Base-by-base conservation (phyloP, 495 filamentous ascomycete genomes). In the Penicillium pancosmium region DNA sequence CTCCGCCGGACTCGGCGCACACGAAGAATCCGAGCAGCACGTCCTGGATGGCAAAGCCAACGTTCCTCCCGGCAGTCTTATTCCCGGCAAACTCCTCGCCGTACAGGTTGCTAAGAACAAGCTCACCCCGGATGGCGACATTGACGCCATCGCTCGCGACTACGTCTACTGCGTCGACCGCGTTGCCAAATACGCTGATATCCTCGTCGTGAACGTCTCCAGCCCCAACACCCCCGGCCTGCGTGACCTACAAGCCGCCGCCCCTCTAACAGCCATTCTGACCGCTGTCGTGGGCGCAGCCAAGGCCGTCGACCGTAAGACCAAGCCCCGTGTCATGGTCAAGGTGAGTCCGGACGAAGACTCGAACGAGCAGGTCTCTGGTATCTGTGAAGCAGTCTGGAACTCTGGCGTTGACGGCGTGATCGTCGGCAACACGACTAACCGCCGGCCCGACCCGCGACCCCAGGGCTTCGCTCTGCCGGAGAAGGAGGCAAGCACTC, bases 71-170 rank as follows among this genome's bases (percentile, higher is more conserved):
- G 94, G 94, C 1, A 91, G 86, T 71, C 70, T 98, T 58, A 73
- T 79, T 35, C 77, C 84, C 0, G 92, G 93, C 7, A 84, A 87
- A 50, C 76, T 98, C 56, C 76, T 98, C 43, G 88, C 90, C 1
- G 91, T 98, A n/a, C 93, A 98, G 69, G 85, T 98, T 25, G 91
- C 93, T n/a, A 97, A 98, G 84, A 98, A 97, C 75, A 96, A 94
- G 77, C 68, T 76, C 43, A 98, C 94, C 1, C 83, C 91, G 9
- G 92, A 95, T 61, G 78, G 80, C 13, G 91, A 98, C 69, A 85
- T 96, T 41, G 82, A 90, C 27, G 92, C 92, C 21, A 90, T 98
- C 46, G 88, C 83, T 64, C 72, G 75, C 27, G 94, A 98, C 77
- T 96, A 97, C 65, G 87, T 92, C 18, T 88, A 86, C 66, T 96